phyloP scores from a whole-genome alignment of 2,329 filamentous ascomycete species.

The Pseudocercospora crystallina region DNA sequence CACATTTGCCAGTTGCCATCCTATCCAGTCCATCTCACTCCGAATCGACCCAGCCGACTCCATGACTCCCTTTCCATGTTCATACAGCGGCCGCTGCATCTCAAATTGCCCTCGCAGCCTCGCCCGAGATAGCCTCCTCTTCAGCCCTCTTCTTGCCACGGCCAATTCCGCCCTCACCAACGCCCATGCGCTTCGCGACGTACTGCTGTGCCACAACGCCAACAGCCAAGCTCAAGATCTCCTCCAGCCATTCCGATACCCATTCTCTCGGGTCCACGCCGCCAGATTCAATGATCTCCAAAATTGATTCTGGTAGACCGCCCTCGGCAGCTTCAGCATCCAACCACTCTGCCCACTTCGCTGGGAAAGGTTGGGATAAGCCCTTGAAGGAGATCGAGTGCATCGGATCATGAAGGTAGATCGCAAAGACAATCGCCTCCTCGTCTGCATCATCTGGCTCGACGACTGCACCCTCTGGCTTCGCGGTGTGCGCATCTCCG shows the following conservation, averaged over 20 bases:
- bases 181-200: conserved; percentile 91
- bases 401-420: conserved; percentile 82
- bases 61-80: too few species aligned
- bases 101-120: conserved; percentile 57
- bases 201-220: conserved; percentile 92
- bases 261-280: conserved; percentile 92
- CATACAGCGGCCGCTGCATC: neutral
- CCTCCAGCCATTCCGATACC: conserved; percentile 97
- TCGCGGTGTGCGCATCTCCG: conserved; percentile 41
- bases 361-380: conserved; percentile 78
- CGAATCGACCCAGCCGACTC: too few species aligned
- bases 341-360: conserved; percentile 87
- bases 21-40: too few species aligned
- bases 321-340: conserved; percentile 64
- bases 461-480: conserved; percentile 1
- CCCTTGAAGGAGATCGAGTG: conserved; percentile 86
- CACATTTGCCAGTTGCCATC: too few species aligned
- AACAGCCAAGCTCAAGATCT: conserved; percentile 72
- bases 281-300: conserved; percentile 72
- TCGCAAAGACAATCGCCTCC: conserved; percentile 67
- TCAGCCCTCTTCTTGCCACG: conserved; percentile 58
- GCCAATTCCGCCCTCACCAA: conserved; percentile 73
- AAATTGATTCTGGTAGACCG: conserved; percentile 75
- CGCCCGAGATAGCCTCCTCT: conserved; percentile 56
- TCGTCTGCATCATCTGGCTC: conserved; percentile 52